A percentile compares a stretch with the other conserved stretches of the same genome.
These are phyloP conservation scores for Eragrostis tef DNA, from an alignment of 202 grass and related monocot genomes.

Conservation along the genomic window DNA sequence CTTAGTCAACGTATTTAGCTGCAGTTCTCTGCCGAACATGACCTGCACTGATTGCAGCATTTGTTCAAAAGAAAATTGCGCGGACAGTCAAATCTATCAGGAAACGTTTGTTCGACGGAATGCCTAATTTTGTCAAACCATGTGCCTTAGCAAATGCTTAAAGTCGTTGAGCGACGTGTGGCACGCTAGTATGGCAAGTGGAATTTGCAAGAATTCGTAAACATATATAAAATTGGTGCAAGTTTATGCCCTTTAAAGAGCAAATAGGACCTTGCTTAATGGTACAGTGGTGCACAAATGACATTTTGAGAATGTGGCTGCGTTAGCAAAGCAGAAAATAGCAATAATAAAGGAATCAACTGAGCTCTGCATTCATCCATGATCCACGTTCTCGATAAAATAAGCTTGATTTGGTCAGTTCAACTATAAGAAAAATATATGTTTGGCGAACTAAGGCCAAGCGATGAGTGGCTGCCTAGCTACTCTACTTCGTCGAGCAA, in stretches of 20 bases:
- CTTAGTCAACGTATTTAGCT: conserved; percentile 48
- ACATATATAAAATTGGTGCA: conserved; percentile 24
- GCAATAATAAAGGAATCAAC: background rate
- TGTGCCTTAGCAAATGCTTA: conserved; percentile 13
- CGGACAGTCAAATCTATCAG: conserved; percentile 41
- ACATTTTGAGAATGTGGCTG: conserved; percentile 36
- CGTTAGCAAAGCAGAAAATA: conserved; percentile 12
- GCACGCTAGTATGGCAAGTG: conserved; percentile 37
- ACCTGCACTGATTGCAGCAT: conserved; percentile 36
- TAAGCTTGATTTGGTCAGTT: conserved; percentile 14
- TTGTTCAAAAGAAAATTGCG: conserved; percentile 16
- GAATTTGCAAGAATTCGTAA: conserved; percentile 15
- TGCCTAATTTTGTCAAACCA: conserved; percentile 44
- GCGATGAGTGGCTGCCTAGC: background rate
- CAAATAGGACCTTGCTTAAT: background rate
- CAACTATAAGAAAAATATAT: background rate
- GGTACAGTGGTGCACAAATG: conserved; percentile 23
- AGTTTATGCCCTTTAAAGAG: background rate
- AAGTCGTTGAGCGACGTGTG: conserved; percentile 44
- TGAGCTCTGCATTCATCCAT: background rate
- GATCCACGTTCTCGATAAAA: conserved; percentile 1
- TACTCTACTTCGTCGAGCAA: conserved; percentile 35
- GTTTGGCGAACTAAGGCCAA: conserved; percentile 6
- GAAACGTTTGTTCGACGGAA: conserved; percentile 32
- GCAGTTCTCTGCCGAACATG: conserved; percentile 10